Base-by-base conservation (phyloP, 495 filamentous ascomycete genomes). In the Lophium mytilinum region DNA sequence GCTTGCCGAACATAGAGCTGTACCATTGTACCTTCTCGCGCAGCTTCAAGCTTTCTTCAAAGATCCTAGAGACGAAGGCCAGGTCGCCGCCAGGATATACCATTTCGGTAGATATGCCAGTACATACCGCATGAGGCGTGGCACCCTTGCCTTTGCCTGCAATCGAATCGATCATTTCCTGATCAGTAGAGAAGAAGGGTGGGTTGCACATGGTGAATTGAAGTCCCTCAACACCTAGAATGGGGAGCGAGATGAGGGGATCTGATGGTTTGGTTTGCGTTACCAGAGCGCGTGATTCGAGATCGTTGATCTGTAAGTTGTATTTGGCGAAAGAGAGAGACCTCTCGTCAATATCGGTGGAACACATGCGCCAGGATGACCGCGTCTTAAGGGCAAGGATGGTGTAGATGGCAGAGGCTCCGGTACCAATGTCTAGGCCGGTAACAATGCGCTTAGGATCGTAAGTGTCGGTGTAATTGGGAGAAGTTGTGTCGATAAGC, bases 121-220 rank as follows among this genome's bases (percentile, higher is more conserved):
- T 96, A 70, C 91, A 96, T 19, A 83, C 77, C 14, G 88, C 87
- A 52, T 80, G 80, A 0, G 93, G 88, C 0, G 82, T 82, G 3
- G 78, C 75, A 8, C 74, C 63, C 66, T 96, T 97, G 33, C 76
- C 69, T 19, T 72, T 62, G 0, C 88, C 86, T 37, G 52, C 51
- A 0, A 84, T 83, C 9, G 73, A 71, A 0, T 79, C 56, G 1
- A 30, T 36, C 71, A 96, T 81, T 37, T 94, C 88, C 11, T 77
- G 69, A 15, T 77, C 73, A 3, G 88, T 91, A 18, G 77, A 63
- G 73, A 95, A 96, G 73, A 98, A 98, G 0, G 93, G 93, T 1
- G 93, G 93, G 62, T 98, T 98, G 71, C 84, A 90, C 83, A 96
- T 95, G 46, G 81, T 84, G 66, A 97, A 96, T 68, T 96, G 88